Base-by-base conservation (phyloP, 164 flowering plant species). In the Kingdonia uniflora region DNA sequence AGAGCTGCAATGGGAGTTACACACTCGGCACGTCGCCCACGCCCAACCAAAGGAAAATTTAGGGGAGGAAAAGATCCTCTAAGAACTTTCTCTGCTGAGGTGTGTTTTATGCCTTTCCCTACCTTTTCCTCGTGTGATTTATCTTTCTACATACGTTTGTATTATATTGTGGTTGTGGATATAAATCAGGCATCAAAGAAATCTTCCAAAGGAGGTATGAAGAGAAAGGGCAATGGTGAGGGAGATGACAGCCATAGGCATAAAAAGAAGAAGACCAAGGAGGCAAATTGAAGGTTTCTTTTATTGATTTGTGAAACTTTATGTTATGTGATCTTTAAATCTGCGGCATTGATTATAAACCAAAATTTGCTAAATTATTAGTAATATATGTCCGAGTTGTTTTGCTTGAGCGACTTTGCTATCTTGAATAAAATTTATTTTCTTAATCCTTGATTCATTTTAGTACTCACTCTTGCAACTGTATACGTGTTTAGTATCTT, bases 1-100 rank as follows among this genome's bases (percentile, higher is more conserved):
- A 74, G 95, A 62, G 97, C 91, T 47, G 99, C 97, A 49, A 89
- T 89, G 95, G 90, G 95, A 33, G 73, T 68, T 41, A 46, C 22
- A 6, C 65, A 68, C 22, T 37, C 85, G 40, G 61, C 45, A 41
- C 74, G 66, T 29, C 74, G 65, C 45, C 68, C 47, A 11, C 77
- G 77, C 35, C 35, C 35, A 42, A 53, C 70, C 0, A 79, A 68
- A 55, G 78, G 72, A 53, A 76, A 70, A 57, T 71, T 57, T 7
- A 76, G 70, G 50, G 84, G 62, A 67, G 74, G 70, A 55, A 68
- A 66, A 67, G 88, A 92, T 61, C 99, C 99, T 47, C 81, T 88
- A 38, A 88, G 79, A 60, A 60, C 85, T 8, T 80, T 84, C 69
- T 79, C 92, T 38, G 82, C 81, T 22, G 82, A 76, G 87, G 97